These are phyloP conservation scores for Chenopodium suecicum DNA, from an alignment of 148 eudicot species.

Conservation along the genomic window DNA sequence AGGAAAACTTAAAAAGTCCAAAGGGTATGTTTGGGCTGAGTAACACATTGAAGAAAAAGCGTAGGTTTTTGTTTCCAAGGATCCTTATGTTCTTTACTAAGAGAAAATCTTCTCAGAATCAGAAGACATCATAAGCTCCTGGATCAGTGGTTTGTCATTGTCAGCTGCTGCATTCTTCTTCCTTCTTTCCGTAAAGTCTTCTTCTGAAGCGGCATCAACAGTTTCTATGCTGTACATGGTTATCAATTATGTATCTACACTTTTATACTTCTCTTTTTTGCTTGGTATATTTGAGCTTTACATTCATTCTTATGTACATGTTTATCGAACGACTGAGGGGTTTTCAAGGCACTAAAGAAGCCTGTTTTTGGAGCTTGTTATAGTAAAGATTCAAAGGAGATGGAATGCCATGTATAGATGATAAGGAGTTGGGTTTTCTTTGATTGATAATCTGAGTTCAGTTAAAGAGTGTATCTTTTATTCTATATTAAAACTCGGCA, in stretches of 20 bases:
- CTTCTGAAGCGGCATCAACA: neutral
- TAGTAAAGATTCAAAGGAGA: constrained; percentile 15
- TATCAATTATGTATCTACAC: constrained; percentile 16
- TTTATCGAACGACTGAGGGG: neutral
- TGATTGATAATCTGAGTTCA: neutral
- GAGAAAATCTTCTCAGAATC: constrained; percentile 32
- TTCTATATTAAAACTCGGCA: neutral
- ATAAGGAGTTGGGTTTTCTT: neutral
- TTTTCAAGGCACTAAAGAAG: constrained; percentile 13
- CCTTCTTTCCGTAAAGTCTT: neutral
- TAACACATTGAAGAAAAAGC: constrained; percentile 37
- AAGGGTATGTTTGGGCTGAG: constrained; percentile 29
- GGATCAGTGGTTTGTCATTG: neutral
- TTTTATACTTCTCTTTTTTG: neutral
- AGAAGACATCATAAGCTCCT: constrained; percentile 31
- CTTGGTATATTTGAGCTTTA: constrained; percentile 22
- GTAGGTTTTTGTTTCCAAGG: constrained; percentile 35
- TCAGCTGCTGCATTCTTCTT: neutral
- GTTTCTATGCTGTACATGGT: constrained; percentile 18
- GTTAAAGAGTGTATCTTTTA: neutral
- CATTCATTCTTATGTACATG: constrained; percentile 22
- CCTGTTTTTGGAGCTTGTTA: constrained; percentile 20
- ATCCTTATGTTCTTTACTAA: constrained; percentile 41
- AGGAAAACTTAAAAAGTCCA: constrained; percentile 19
- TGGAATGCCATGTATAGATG: constrained; percentile 16